phyloP scores from a whole-genome alignment of 2,329 filamentous ascomycete species.

The Trichophyton benhamiae region DNA sequence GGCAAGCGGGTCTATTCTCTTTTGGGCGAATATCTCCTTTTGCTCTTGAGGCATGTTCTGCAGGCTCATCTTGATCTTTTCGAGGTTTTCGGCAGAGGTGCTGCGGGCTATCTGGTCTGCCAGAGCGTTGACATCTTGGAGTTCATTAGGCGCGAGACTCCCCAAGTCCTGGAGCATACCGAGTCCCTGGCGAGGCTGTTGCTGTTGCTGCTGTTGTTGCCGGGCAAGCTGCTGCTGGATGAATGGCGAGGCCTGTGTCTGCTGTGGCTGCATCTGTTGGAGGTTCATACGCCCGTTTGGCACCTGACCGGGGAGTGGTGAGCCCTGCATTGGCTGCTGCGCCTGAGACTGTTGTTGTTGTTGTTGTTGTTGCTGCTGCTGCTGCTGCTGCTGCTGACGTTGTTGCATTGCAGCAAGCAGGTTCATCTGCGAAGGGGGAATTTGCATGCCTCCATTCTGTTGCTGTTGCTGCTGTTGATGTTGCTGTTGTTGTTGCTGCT shows the following conservation, averaged over 20 bases:
- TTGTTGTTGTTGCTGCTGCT: slow-evolving; percentile 12
- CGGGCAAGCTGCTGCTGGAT: background rate
- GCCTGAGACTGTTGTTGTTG: background rate
- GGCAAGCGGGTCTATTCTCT: slow-evolving; percentile 39
- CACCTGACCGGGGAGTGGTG: slow-evolving; percentile 6
- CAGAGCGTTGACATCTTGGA: slow-evolving; percentile 27
- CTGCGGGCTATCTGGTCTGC: slow-evolving; percentile 37
- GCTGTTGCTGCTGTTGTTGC: slow-evolving; percentile 1
- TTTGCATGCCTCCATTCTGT: slow-evolving; percentile 19
- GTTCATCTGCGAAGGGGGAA: slow-evolving; percentile 29
- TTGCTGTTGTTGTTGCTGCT: slow-evolving; percentile 7
- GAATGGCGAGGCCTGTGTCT: slow-evolving; percentile 10
- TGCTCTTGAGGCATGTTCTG: slow-evolving; percentile 37
- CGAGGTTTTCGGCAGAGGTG: slow-evolving; percentile 33
- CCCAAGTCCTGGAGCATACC: slow-evolving; percentile 20
- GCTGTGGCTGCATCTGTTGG: slow-evolving; percentile 18
- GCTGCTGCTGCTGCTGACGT: slow-evolving; percentile 14
- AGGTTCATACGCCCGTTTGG: background rate
- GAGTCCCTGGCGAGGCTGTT: slow-evolving; percentile 5
- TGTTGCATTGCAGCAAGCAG: slow-evolving; percentile 35
- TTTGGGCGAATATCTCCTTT: slow-evolving; percentile 33
- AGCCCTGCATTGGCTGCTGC: slow-evolving; percentile 7
- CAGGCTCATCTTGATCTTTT: slow-evolving; percentile 38
- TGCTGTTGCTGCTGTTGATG: slow-evolving; percentile 6
- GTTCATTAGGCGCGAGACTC: slow-evolving; percentile 20